Base-by-base conservation (phyloP, 2,329 filamentous ascomycete genomes). In the Phoma sp. region DNA sequence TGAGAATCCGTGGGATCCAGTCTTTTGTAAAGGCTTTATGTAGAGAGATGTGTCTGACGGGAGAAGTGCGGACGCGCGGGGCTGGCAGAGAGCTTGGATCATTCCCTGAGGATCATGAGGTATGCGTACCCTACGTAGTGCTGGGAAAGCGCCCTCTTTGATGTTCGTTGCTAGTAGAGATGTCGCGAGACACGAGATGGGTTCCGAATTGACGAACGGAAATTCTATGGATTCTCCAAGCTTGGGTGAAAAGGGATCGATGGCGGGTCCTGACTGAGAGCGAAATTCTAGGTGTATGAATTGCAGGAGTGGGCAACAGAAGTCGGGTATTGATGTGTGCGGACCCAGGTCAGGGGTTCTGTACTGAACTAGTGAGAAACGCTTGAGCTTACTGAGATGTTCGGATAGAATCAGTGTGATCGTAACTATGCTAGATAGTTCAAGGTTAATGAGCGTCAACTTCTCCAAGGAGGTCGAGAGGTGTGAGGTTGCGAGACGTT, bases 61-160 rank as follows among this genome's bases (percentile, higher is more conserved):
- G 21, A 83, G 75, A 36, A 85, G 81, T 19, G 84, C 77, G 27
- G 80, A 79, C 27, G 83, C 82, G 4, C 81, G 76, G 0, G 89
- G 89, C 38, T 81, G 82, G 72, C 90, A 93, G 1, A 92, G 80
- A 1, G 79, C 76, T 74, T 93, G 90, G 58, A 92, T 85, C 7
- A 84, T 63, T 24, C 89, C 90, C 5, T 90, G 84, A 1, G 88
- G 83, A 61, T 93, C 90, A 53, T 85, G 85, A 1, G 88, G 90
- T 0, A 85, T 80, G 49, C 89, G 84, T 17, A 92, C 75, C 1
- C 70, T 77, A 9, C 77, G 78, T 9, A 93, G 80, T 0, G 76
- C 71, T 0, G 90, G 89, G 65, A 93, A 90, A 0, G 85, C 85
- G 4, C 77, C 77, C 1, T 82, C 81, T 5, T 74, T 74, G 60